A percentile compares a stretch with the other conserved stretches of the same genome.
Conservation (phyloP, 352 stramenopile species). For the Globisporangium emineosum region DNA sequence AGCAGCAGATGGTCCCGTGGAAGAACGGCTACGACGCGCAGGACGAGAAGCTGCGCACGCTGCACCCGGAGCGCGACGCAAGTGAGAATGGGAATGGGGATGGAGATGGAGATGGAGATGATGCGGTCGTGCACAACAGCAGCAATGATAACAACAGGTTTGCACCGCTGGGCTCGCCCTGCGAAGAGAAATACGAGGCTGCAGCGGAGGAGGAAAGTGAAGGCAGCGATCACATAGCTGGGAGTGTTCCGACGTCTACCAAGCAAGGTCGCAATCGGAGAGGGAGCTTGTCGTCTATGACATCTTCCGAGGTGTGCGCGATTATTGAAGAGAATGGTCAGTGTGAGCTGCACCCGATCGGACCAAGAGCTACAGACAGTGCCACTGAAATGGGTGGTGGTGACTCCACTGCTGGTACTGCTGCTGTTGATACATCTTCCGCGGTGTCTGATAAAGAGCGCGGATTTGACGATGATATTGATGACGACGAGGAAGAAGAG, state of each 20-base stretch:
- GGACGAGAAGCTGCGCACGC: constrained; percentile 4
- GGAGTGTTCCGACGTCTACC: background rate
- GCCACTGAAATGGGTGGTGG: background rate
- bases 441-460: background rate
- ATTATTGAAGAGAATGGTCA: constrained; percentile 12
- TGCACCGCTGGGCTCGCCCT: background rate
- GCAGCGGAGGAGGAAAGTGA: background rate
- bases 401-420: background rate
- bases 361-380: background rate
- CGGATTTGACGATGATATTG: background rate
- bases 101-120: background rate
- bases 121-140: background rate
- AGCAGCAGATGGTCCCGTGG: background rate
- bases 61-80: background rate
- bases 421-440: background rate
- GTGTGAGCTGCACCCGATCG: background rate
- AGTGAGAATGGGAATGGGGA: background rate
- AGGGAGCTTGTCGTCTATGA: constrained; percentile 22
- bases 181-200: constrained; percentile 3
- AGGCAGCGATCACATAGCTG: background rate
- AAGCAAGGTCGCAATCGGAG: background rate
- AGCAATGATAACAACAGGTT: background rate
- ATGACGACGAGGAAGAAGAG: constrained; percentile 18
- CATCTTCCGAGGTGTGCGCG: constrained; percentile 24
- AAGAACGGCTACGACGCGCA: background rate